Conservation (phyloP, 495 filamentous ascomycete genomes). For the Podospora pseudopauciseta region DNA sequence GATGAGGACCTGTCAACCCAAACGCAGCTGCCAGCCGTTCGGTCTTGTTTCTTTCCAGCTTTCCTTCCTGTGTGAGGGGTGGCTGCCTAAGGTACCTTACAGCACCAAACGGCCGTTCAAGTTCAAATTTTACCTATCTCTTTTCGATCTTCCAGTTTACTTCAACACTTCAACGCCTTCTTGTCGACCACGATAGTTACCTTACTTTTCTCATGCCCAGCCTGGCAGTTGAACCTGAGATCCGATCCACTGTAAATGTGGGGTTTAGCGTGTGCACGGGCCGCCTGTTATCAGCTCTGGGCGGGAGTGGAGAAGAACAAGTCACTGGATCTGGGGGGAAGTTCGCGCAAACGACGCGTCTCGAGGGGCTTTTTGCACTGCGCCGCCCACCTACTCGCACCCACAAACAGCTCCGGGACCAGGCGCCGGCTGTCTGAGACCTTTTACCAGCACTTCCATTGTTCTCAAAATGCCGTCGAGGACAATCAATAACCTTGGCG, state of each 20-base stretch:
- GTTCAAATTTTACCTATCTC: not conserved
- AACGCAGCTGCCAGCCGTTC: no score
- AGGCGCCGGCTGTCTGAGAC: not conserved
- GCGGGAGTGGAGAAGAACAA: not conserved
- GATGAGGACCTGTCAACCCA: not conserved
- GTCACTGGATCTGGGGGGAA: conserved; percentile 5
- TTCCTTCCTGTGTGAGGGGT: not conserved
- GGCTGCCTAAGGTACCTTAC: not conserved
- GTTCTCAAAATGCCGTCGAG: conserved; percentile 22
- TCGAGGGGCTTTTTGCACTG: not conserved
- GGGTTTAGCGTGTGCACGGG: not conserved
- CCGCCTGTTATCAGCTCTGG: not conserved
- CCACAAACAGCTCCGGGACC: not conserved
- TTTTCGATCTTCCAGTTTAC: not conserved
- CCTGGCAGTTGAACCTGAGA: not conserved
- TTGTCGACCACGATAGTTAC: not conserved
- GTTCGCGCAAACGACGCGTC: conserved; percentile 3
- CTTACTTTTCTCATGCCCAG: not conserved
- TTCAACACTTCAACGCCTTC: not conserved
- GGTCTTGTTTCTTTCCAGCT: no score
- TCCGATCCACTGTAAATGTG: not conserved
- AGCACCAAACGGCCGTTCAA: not conserved
- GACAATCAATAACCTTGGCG: conserved; percentile 19
- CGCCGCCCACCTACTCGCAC: not conserved
- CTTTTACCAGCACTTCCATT: not conserved